Conservation (phyloP, 805 yeast genomes). For the Yamadazyma takamatsuzukensis region DNA sequence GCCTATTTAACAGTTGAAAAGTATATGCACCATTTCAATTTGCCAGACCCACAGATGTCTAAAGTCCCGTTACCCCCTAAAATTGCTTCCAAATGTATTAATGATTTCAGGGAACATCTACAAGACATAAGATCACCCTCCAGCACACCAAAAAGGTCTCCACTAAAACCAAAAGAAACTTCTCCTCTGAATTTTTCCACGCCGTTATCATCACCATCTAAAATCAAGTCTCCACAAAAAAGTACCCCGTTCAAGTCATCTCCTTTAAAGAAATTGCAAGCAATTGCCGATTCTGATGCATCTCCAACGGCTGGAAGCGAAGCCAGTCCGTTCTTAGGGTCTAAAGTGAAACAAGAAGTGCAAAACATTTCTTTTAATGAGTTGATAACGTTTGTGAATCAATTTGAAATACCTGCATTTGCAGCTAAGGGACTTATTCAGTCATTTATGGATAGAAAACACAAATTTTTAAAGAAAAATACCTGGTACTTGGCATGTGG, state of each 20-base stretch:
- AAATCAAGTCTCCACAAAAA: background rate
- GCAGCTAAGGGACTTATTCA: slow-evolving; percentile 48
- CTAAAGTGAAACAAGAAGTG: too few species aligned
- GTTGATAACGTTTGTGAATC: slow-evolving; percentile 51
- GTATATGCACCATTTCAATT: slow-evolving; percentile 34
- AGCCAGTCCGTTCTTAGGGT: too few species aligned
- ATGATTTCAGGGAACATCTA: slow-evolving; percentile 42
- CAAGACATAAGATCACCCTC: slow-evolving; percentile 19
- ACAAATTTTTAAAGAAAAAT: slow-evolving; percentile 48
- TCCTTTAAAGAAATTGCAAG: slow-evolving; percentile 34
- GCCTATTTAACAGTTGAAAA: slow-evolving; percentile 58
- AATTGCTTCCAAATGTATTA: slow-evolving; percentile 38
- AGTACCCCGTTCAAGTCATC: slow-evolving; percentile 19
- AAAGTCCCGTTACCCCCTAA: slow-evolving; percentile 58
- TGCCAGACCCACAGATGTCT: slow-evolving; percentile 47
- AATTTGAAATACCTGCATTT: slow-evolving; percentile 57
- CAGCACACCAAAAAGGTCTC: slow-evolving; percentile 14
- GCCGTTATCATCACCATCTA: background rate
- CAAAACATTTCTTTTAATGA: slow-evolving; percentile 29
- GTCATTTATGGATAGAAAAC: slow-evolving; percentile 47
- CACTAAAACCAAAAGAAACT: slow-evolving; percentile 16
- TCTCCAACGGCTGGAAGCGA: too few species aligned
- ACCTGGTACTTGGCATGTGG: slow-evolving; percentile 75
- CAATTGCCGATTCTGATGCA: slow-evolving; percentile 16
- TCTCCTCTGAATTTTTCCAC: background rate